Evolutionary conservation across 345 rosid species (phyloP).

Genomic region (Barbarea vulgaris): DNA sequence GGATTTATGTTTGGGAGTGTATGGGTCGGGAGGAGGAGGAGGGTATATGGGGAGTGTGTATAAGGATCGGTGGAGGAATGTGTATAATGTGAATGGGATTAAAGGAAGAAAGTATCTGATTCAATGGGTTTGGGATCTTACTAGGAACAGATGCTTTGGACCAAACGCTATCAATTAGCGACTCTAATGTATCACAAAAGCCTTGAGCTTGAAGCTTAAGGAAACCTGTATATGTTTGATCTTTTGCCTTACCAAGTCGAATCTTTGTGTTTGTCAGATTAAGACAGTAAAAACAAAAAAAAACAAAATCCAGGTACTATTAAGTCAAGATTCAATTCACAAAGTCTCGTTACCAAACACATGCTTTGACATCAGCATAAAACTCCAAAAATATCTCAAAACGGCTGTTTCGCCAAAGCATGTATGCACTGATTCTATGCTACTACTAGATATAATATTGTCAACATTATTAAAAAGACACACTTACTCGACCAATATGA

Average conservation of each 20-base stretch:
- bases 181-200: background rate
- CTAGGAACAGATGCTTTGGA: conserved; percentile 76
- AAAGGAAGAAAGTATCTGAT: conserved; percentile 71
- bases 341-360: background rate
- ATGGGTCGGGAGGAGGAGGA: conserved; percentile 97
- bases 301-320: background rate
- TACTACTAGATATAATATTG: background rate
- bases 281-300: background rate
- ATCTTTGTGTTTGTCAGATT: conserved; percentile 9
- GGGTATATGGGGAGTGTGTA: conserved; percentile 80
- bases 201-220: conserved; percentile 7
- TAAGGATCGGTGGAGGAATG: conserved; percentile 65
- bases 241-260: conserved; percentile 11
- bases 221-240: conserved; percentile 19
- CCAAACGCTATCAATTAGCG: conserved; percentile 85
- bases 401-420: background rate
- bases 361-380: conserved; percentile 15
- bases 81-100: conserved; percentile 83
- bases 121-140: conserved; percentile 97
- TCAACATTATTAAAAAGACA: conserved; percentile 7
- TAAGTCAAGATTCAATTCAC: background rate
- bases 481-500: conserved; percentile 6
- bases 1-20: conserved; percentile 90
- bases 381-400: background rate
- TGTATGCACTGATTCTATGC: conserved; percentile 6